A percentile compares a stretch with the other conserved stretches of the same genome.
phyloP scores from a whole-genome alignment of 306 rosid species.

The Pyrus pyrifolia region DNA sequence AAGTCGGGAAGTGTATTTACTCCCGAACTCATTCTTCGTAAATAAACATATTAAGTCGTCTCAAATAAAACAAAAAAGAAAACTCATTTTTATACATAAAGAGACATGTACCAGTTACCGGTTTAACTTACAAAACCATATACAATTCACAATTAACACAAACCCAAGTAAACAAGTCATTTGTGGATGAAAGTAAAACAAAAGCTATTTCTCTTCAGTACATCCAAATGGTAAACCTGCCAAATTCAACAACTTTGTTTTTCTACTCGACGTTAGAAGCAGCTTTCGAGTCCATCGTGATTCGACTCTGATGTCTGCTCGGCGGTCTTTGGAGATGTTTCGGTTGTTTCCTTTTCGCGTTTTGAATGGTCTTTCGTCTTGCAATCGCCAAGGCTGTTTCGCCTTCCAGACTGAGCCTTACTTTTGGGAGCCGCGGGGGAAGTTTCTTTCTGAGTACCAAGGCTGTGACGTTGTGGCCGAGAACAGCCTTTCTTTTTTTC shows the following conservation, averaged over 20 bases:
- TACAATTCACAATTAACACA: constrained; percentile 64
- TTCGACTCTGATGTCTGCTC: background rate
- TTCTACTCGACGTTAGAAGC: constrained; percentile 34
- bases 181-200: constrained; percentile 48
- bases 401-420: constrained; percentile 34
- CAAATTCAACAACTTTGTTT: constrained; percentile 31
- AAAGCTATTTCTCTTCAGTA: constrained; percentile 39
- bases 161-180: constrained; percentile 51
- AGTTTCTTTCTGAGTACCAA: constrained; percentile 29
- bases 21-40: too few relatives aligned
- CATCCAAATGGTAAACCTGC: constrained; percentile 30
- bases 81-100: constrained; percentile 43
- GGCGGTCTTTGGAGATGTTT: constrained; percentile 33
- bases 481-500: constrained; percentile 28
- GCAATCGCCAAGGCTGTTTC: constrained; percentile 7
- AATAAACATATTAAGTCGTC: too few relatives aligned
- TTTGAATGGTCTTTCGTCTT: constrained; percentile 38
- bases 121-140: constrained; percentile 67
- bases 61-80: background rate
- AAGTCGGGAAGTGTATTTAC: too few relatives aligned
- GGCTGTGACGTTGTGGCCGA: constrained; percentile 54
- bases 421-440: constrained; percentile 17
- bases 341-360: constrained; percentile 34
- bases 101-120: constrained; percentile 37
- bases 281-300: constrained; percentile 30